Base-by-base conservation (phyloP, 1,139 yeast genomes). In the Magnusiomyces suaveolens region DNA sequence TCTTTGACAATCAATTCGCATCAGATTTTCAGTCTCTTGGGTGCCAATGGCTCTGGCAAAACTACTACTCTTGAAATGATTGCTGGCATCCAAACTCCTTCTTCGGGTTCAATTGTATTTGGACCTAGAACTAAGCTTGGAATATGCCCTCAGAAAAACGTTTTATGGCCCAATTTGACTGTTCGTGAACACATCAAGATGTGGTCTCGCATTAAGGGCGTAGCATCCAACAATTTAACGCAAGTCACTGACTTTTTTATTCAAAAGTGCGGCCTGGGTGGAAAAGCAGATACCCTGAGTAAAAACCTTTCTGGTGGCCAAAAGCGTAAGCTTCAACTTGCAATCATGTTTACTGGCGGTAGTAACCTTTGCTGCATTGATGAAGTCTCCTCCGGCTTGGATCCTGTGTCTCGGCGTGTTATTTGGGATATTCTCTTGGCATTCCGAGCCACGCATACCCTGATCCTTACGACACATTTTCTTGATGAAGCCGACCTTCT, bases 321-420 rank as follows among this genome's bases (percentile, higher is more conserved):
- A 71, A 88, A 87, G 72, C 92, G 96, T 1, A 83, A 96, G 73
- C 75, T 89, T 53, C 87, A 95, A 3, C 77, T 89, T 56, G 96
- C 96, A 0, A 62, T 70, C 39, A 68, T 69, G 66, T 66, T 70
- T 60, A 66, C 66, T 26, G 73, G 73, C 18, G 70, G 68, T 3
- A 65, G 70, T 43, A 63, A 66, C 50, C 64, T 70, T 2, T 70
- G 73, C 56, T 69, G 72, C 52, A 64, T 70, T 43, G 73, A 70
- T 54, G 73, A 70, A 52, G 73, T 69, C 2, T 68, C 72, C 10
- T 70, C 73, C 12, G 73, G 73, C 1, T 58, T 70, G 33, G 73
- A 70, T 60, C 73, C 73, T 1, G 57, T 70, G 3, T 66, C 71
- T 48, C 62, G 73, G 26, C 63, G 72, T 24, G 65, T 65, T 52